phyloP scores from a whole-genome alignment of 345 rosid species.

The Gossypium australe region DNA sequence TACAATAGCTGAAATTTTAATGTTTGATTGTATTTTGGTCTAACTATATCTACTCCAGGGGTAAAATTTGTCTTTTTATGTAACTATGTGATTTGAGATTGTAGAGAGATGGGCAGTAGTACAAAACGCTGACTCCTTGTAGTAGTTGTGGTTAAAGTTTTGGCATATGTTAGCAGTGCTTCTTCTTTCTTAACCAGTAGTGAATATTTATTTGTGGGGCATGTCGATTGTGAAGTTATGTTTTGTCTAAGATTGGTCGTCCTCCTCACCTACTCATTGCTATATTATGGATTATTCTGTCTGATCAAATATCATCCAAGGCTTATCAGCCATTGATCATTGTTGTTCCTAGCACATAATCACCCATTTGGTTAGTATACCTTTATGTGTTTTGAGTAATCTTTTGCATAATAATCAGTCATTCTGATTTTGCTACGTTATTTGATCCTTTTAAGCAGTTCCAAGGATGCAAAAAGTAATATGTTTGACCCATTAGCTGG shows the following conservation, averaged over 20 bases:
- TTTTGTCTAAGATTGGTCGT: too few relatives aligned
- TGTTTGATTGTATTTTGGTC: slow-evolving; percentile 4
- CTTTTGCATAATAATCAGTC: not conserved
- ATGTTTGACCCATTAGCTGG: not conserved
- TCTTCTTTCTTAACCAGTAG: not conserved
- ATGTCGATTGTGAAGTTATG: not conserved
- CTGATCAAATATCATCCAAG: not conserved
- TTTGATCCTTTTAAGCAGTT: not conserved
- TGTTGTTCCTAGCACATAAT: not conserved
- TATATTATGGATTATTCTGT: not conserved
- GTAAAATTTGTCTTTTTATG: not conserved
- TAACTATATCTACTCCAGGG: not conserved
- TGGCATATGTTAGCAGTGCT: not conserved
- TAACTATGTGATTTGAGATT: not conserved
- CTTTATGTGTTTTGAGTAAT: not conserved
- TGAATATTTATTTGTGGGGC: not conserved
- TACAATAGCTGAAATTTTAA: not conserved
- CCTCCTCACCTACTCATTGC: too few relatives aligned
- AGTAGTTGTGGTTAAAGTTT: not conserved
- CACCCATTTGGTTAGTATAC: not conserved
- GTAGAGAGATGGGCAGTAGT: not conserved
- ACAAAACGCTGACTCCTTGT: not conserved
- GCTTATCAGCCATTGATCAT: too few relatives aligned
- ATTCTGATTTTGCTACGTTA: not conserved
- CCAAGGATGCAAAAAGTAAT: not conserved